These are phyloP conservation scores for Blastobotrys malaysiensis DNA, from an alignment of 1,139 yeast species.

Conservation along the genomic window DNA sequence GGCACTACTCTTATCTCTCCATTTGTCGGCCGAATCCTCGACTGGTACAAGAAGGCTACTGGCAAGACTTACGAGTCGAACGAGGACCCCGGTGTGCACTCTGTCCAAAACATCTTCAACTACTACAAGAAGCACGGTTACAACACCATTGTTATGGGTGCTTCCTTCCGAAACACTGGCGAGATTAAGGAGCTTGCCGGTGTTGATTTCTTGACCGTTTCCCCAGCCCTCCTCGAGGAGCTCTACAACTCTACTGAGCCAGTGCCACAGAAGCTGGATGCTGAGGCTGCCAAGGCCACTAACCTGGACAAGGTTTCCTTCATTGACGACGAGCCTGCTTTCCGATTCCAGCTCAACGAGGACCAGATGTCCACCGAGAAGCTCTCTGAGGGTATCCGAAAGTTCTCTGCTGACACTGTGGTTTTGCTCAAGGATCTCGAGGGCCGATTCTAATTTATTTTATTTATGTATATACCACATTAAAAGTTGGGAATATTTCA, in stretches of 20 bases:
- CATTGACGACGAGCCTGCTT: constrained; percentile 79
- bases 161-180: constrained; percentile 96
- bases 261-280: constrained; percentile 77
- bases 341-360: constrained; percentile 90
- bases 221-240: constrained; percentile 91
- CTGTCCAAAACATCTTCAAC: constrained; percentile 86
- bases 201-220: constrained; percentile 91
- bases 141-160: constrained; percentile 99
- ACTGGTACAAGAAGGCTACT: constrained; percentile 94
- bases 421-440: constrained; percentile 77
- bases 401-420: constrained; percentile 90
- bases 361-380: constrained; percentile 99
- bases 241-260: constrained; percentile 69
- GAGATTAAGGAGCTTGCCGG: constrained; percentile 98
- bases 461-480: background rate
- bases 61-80: constrained; percentile 74
- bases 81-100: constrained; percentile 95
- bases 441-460: constrained; percentile 36
- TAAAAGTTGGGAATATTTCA: background rate
- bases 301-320: constrained; percentile 68
- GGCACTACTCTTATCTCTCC: constrained; percentile 94
- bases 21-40: constrained; percentile 97
- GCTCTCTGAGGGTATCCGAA: constrained; percentile 96
- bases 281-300: constrained; percentile 50
- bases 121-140: constrained; percentile 97